phyloP scores from a whole-genome alignment of 345 rosid genomes.

The Rhizophora apiculata region DNA sequence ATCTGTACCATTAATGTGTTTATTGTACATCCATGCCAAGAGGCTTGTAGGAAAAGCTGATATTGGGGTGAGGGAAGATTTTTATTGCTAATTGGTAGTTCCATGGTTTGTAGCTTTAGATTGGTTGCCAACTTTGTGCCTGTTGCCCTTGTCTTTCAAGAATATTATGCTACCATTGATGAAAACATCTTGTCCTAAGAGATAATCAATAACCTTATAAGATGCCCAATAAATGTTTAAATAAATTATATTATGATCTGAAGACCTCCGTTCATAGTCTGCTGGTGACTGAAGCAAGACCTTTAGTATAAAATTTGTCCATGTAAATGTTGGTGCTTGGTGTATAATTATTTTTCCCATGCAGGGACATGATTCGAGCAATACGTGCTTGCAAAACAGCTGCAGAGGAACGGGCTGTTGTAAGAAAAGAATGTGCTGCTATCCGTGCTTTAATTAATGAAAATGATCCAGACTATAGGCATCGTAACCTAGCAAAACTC shows the following conservation, averaged over 20 bases:
- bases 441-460: conserved; percentile 88
- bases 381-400: conserved; percentile 99
- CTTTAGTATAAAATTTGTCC: background rate
- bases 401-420: conserved; percentile 97
- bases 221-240: too few species aligned
- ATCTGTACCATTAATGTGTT: too few species aligned
- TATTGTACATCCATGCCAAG: background rate
- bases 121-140: background rate
- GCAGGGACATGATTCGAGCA: conserved; percentile 99
- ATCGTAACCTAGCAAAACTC: conserved; percentile 95
- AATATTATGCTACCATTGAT: background rate
- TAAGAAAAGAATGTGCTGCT: conserved; percentile 96
- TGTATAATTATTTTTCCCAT: background rate
- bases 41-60: conserved; percentile 1
- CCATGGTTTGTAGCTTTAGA: background rate
- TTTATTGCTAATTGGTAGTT: background rate
- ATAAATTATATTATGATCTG: background rate
- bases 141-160: background rate
- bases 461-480: conserved; percentile 86
- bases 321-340: background rate
- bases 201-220: background rate
- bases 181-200: background rate
- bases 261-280: background rate
- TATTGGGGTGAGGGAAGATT: background rate
- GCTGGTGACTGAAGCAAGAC: background rate